Base-by-base conservation (phyloP, 768 basidiomycete species). In the Mycena crocata region DNA sequence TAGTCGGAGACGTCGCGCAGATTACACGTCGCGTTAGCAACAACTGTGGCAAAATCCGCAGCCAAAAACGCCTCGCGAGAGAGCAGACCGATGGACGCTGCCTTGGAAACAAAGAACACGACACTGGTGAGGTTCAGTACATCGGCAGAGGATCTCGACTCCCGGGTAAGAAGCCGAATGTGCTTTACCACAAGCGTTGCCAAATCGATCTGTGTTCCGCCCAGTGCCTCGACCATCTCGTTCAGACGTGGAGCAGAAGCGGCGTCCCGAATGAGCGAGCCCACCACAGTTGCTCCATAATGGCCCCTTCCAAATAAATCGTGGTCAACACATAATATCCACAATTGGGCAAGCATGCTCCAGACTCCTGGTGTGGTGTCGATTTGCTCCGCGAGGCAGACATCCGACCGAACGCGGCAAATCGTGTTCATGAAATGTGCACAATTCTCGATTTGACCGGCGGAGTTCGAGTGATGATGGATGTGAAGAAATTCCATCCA, bases 321-420 rank as follows among this genome's bases (percentile, higher is more conserved):
- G 40, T 32, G 39, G 31, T 54, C 31, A 10, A 62, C 50, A 46
- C 60, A 62, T 30, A 32, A 19, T 15, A 31, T 8, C 60, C 60
- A 62, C 40, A 62, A 23, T 3, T 26, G 37, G 30, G 31, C 60
- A 10, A 62, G 50, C 60, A 62, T 62, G 21, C 40, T 62, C 60
- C 60, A 62, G 8, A 52, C 50, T 19, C 60, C 60, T 12, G n/a
- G 14, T 4, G 59, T 61, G n/a, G 60, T 42, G 35, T 62, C 30
- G 3, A 62, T 40, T 10, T 31, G n/a, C 13, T 44, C 40, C 4
- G 17, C 12, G 24, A 30, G 13, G 5, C n/a, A 23, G 12, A 28
- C 35, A 12, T 54, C 13, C 7, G 31, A 17, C 17, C 50, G 14
- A 21, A 52, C 31, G 15, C 31, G 19, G 24, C n/a, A 9, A 5